phyloP scores from a whole-genome alignment of 331 rosid genomes.

The Acacia concinna region DNA sequence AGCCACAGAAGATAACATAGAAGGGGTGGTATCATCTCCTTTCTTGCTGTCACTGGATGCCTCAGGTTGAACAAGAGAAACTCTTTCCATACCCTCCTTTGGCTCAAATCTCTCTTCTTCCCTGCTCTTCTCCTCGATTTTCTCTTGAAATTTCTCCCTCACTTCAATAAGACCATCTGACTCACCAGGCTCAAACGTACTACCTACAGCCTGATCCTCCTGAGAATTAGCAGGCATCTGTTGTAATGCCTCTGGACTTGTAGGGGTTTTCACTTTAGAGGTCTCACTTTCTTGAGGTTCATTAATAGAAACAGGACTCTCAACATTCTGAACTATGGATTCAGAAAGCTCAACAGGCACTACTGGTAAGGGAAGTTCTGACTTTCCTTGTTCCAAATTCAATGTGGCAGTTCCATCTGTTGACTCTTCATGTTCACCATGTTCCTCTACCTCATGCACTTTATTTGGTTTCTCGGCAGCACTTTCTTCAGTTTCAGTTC shows the following conservation, averaged over 20 bases:
- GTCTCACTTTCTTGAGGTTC: slow-evolving; percentile 37
- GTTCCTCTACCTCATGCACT: slow-evolving; percentile 32
- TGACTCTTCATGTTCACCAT: slow-evolving; percentile 29
- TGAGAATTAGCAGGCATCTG: slow-evolving; percentile 29
- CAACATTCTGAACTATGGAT: slow-evolving; percentile 34
- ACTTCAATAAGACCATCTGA: slow-evolving; percentile 30
- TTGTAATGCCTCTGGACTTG: slow-evolving; percentile 28
- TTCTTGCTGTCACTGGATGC: slow-evolving; percentile 34
- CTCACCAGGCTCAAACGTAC: slow-evolving; percentile 20
- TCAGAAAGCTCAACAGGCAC: slow-evolving; percentile 42
- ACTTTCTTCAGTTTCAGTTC: slow-evolving; percentile 36
- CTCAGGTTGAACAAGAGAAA: slow-evolving; percentile 34
- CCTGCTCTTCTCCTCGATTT: slow-evolving; percentile 30
- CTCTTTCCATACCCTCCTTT: slow-evolving; percentile 37
- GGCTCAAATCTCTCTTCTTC: slow-evolving; percentile 36
- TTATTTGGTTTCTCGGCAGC: slow-evolving; percentile 33
- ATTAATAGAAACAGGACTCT: slow-evolving; percentile 33
- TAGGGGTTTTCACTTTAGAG: slow-evolving; percentile 36
- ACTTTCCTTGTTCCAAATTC: slow-evolving; percentile 33
- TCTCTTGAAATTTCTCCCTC: slow-evolving; percentile 39
- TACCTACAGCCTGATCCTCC: slow-evolving; percentile 43
- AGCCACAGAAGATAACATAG: slow-evolving; percentile 5
- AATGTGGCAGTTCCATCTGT: slow-evolving; percentile 34
- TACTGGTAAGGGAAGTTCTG: slow-evolving; percentile 35
- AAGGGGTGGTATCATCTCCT: slow-evolving; percentile 1